Evolutionary conservation across 768 basidiomycete species (phyloP), one percentile per base, ranked within the genome.

Genomic region (Boletus tomentosulus): DNA sequence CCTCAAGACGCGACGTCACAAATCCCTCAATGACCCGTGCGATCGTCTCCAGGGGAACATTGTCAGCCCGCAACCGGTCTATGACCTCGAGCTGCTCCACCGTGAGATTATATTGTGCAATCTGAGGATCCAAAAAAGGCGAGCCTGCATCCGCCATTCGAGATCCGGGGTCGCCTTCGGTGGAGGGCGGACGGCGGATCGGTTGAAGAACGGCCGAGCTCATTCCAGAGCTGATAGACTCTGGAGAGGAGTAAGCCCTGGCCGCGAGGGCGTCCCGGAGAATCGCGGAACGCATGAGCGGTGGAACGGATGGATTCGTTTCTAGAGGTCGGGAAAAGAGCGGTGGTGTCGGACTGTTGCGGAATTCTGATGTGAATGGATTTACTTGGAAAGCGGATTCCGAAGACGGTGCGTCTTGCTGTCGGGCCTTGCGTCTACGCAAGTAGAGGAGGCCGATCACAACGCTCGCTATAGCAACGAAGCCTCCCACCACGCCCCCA

Each of bases 11-110:
- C 7, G 52, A 28, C 5, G 43, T 24, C 37, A 42, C 22, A 3
- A 56, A 57, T 16, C 46, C 54, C 24, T 59, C 59, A 6, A 64
- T 35, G 34, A 65, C 52, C 6, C 56, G 60, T 12, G 45, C 6
- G 16, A 66, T 53, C 24, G 56, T 57, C n/a, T 62, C 62, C 6
- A 24, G 16, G 3, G 65, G 62, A 3, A 57, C 53, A 8, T 33
- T 50, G 33, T 54, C 43, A 31, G 6, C 13, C 6, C 51, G 48
- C 38, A 67, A 10, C 15, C 25, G 60, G 2, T 57, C 41, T 24
- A 66, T 41, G 35, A 56, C 25, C 24, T 57, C 53, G 27, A 55
- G 24, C 43, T 66, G 65, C 1, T 46, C 46, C n/a, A 37, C 16
- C 3, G 57, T 64, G 22, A 66, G 54, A 38, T 39, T 37, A 15